Conservation (phyloP, 371 early-diverging fungal genomes). For the Apophysomyces variabilis region DNA sequence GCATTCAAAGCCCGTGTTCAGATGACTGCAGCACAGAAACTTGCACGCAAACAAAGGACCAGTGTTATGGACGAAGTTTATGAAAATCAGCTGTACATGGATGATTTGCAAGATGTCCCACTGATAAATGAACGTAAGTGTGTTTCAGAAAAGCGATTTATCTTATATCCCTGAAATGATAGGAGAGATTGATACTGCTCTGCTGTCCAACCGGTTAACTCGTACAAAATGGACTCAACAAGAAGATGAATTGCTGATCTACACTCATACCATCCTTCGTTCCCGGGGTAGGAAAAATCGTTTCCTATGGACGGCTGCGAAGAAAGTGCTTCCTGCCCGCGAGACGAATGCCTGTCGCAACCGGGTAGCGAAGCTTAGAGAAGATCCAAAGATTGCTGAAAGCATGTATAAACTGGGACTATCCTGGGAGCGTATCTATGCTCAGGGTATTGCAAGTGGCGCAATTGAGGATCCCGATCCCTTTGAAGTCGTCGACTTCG, state of each 20-base stretch:
- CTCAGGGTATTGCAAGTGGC: conserved; percentile 38
- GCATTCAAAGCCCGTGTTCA: neutral
- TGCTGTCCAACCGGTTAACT: conserved; percentile 8
- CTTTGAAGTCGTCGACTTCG: conserved; percentile 28
- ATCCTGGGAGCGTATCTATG: conserved; percentile 45
- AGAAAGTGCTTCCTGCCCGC: conserved; percentile 27
- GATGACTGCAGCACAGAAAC: neutral
- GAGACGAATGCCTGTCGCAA: conserved; percentile 35
- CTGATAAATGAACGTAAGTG: conserved; percentile 16
- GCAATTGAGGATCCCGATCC: conserved; percentile 33
- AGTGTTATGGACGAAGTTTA: neutral
- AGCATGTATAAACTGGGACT: conserved; percentile 23
- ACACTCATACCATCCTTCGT: conserved; percentile 39
- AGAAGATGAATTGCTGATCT: conserved; percentile 57
- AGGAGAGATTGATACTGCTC: neutral
- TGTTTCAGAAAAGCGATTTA: neutral
- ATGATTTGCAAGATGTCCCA: conserved; percentile 18
- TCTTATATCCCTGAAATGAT: neutral
- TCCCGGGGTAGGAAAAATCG: conserved; percentile 19
- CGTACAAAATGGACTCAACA: conserved; percentile 44
- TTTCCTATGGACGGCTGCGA: conserved; percentile 46
- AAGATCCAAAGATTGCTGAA: conserved; percentile 26
- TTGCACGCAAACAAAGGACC: conserved; percentile 10
- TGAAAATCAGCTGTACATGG: conserved; percentile 8
- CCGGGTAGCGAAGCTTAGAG: conserved; percentile 36